A percentile compares a stretch with the other conserved stretches of the same genome.
Evolutionary conservation across 208 protist species (phyloP).

Genomic region (Porcisia hertigi): DNA sequence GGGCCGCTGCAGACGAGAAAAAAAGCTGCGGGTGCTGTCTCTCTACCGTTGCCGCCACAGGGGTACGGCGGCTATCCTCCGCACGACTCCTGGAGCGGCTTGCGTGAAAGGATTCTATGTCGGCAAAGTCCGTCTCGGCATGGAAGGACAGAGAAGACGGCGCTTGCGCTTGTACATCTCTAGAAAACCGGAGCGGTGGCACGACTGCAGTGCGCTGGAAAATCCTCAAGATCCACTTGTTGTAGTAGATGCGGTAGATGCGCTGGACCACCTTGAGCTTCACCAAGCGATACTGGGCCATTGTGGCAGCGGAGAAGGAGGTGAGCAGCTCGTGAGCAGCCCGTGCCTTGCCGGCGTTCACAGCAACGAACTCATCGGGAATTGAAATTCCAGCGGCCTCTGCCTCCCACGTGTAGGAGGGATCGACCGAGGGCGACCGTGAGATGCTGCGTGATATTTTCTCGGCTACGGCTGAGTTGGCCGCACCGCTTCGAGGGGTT

Average conservation of each 20-base stretch:
- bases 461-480: background rate
- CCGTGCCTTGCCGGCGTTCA: slow-evolving; percentile 11
- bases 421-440: background rate
- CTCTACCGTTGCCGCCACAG: background rate
- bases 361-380: slow-evolving; percentile 1
- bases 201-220: background rate
- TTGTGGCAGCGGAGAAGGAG: slow-evolving; percentile 26
- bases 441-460: background rate
- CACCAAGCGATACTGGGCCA: slow-evolving; percentile 43
- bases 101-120: slow-evolving; percentile 27
- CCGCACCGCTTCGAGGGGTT: background rate
- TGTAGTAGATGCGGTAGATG: slow-evolving; percentile 50
- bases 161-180: background rate
- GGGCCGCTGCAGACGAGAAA: background rate
- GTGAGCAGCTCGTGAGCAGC: slow-evolving; percentile 14
- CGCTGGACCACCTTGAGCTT: slow-evolving; percentile 43
- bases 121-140: slow-evolving; percentile 16
- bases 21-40: background rate
- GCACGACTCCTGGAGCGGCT: slow-evolving; percentile 8
- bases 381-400: background rate
- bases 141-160: background rate
- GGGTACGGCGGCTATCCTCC: background rate
- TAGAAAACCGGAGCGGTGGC: background rate
- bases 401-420: background rate
- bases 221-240: slow-evolving; percentile 31